phyloP scores from a whole-genome alignment of 805 yeast genomes.

The Spathaspora boniae region DNA sequence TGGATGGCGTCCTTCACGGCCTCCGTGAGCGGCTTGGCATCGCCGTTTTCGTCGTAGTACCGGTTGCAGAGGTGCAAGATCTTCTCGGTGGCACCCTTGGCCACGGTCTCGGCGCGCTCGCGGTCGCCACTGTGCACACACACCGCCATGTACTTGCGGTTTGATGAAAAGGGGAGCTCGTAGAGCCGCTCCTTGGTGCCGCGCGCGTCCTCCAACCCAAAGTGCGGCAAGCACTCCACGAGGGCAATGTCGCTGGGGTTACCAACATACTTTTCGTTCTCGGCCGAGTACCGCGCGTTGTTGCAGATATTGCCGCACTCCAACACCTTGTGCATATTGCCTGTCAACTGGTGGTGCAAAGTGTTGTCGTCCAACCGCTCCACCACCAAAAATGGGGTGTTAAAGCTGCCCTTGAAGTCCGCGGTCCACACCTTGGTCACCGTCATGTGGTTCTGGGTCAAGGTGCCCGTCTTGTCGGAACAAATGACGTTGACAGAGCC shows the following conservation, averaged over 20 bases:
- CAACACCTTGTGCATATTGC: slow-evolving; percentile 53
- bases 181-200: slow-evolving; percentile 52
- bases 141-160: slow-evolving; percentile 89
- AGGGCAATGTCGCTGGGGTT: slow-evolving; percentile 95
- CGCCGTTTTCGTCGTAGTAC: slow-evolving; percentile 59
- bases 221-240: slow-evolving; percentile 66
- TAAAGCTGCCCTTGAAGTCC: slow-evolving; percentile 45
- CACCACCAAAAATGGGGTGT: slow-evolving; percentile 41
- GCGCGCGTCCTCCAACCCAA: slow-evolving; percentile 72
- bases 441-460: slow-evolving; percentile 90
- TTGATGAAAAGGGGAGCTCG: slow-evolving; percentile 84
- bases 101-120: slow-evolving; percentile 55
- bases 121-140: slow-evolving; percentile 58
- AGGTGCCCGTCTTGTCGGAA: slow-evolving; percentile 80
- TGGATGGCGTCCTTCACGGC: slow-evolving; percentile 45
- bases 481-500: slow-evolving; percentile 94
- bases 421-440: slow-evolving; percentile 79
- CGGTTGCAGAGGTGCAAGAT: slow-evolving; percentile 58
- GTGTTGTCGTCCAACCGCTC: slow-evolving; percentile 44
- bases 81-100: slow-evolving; percentile 89
- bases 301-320: slow-evolving; percentile 73
- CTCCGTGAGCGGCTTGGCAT: slow-evolving; percentile 53
- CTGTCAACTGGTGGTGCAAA: slow-evolving; percentile 44
- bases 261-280: slow-evolving; percentile 71
- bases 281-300: slow-evolving; percentile 66